Conservation (phyloP, 805 yeast species). For the Yarrowia divulgata region DNA sequence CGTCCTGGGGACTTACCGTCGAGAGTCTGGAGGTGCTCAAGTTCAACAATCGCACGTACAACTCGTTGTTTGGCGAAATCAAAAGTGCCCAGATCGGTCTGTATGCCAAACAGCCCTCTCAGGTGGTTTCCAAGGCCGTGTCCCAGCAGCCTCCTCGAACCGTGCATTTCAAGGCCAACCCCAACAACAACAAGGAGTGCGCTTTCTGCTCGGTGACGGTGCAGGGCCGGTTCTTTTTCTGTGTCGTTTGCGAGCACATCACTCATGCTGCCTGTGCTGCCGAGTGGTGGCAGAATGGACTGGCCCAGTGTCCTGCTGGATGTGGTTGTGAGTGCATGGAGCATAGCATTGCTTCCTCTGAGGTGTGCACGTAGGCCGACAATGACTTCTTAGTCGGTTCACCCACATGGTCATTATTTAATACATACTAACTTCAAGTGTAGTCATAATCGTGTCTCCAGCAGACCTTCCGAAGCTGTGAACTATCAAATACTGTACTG, state of each 20-base stretch:
- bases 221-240: conserved; percentile 65
- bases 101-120: conserved; percentile 5
- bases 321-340: conserved; percentile 76
- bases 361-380: neutral
- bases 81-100: conserved; percentile 45
- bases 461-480: no score
- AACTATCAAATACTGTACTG: no score
- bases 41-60: conserved; percentile 57
- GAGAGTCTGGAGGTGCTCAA: conserved; percentile 79
- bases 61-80: conserved; percentile 43
- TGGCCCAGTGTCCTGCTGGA: conserved; percentile 76
- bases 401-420: neutral
- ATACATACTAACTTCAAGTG: conserved; percentile 22
- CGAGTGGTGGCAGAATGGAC: conserved; percentile 74
- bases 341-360: conserved; percentile 22
- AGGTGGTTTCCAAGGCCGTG: conserved; percentile 6
- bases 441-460: no score
- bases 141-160: conserved; percentile 23
- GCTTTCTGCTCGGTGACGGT: conserved; percentile 74
- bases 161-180: conserved; percentile 35
- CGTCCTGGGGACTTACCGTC: conserved; percentile 84
- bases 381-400: no score
- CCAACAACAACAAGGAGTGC: conserved; percentile 51
- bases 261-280: conserved; percentile 80
- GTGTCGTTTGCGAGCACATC: conserved; percentile 79